Conservation (phyloP, 2,329 filamentous ascomycete species). For the Colletotrichum liaoningense region DNA sequence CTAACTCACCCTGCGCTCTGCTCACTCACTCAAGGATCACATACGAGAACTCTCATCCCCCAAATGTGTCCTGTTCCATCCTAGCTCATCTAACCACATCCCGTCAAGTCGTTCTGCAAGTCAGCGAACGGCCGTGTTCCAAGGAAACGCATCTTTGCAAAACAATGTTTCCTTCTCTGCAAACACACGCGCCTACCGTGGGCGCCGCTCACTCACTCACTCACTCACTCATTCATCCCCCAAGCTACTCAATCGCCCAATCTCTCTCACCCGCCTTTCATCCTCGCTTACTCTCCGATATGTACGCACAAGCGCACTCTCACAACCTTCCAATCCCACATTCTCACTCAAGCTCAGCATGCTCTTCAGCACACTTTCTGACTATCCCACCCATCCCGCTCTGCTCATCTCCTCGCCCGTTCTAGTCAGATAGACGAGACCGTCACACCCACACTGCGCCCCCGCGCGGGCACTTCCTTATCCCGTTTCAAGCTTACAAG, state of each 20-base stretch:
- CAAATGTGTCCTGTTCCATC: not conserved
- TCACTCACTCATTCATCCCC: not conserved
- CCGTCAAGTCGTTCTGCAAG: slow-evolving; percentile 6
- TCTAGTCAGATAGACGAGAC: slow-evolving; percentile 20
- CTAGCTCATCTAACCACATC: not conserved
- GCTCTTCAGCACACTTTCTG: not conserved
- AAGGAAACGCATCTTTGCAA: slow-evolving; percentile 29
- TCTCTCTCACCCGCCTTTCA: not conserved
- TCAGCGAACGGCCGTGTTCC: slow-evolving; percentile 22
- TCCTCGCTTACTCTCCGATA: not conserved
- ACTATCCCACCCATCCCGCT: slow-evolving; percentile 2
- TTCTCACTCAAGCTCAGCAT: not conserved
- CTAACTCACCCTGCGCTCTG: not conserved
- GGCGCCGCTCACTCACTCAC: not conserved
- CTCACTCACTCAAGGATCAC: not conserved
- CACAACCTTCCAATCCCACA: not conserved
- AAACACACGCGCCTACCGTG: slow-evolving; percentile 27
- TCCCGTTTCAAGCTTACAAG: slow-evolving; percentile 29
- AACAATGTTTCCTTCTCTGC: slow-evolving; percentile 35
- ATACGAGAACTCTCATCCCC: not conserved
- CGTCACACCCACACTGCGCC: slow-evolving; percentile 24
- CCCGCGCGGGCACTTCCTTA: slow-evolving; percentile 25
- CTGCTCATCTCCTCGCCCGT: not conserved
- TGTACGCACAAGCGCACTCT: slow-evolving; percentile 20
- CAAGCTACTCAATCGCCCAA: not conserved